Percentiles rank a stretch among this genome's conserved stretches.
These are phyloP conservation scores for Patellifolia procumbens DNA, from an alignment of 179 eudicot species.

Conservation along the genomic window DNA sequence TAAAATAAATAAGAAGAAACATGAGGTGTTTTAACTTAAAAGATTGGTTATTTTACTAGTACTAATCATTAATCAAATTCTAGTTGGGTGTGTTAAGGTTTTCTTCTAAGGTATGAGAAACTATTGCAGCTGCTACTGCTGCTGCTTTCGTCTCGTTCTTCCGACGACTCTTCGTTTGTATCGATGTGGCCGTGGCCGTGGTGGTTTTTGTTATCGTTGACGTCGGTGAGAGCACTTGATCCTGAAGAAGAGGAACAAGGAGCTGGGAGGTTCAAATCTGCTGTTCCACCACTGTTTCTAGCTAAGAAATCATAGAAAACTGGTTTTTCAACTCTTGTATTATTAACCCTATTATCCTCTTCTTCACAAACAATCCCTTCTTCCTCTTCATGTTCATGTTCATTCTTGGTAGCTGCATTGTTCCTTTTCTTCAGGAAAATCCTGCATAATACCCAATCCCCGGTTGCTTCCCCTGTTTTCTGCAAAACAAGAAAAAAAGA, in stretches of 20 bases:
- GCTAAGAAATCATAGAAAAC: conserved; percentile 79
- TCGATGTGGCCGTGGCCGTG: neutral
- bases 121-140: conserved; percentile 56
- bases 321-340: conserved; percentile 25
- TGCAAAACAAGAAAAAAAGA: conserved; percentile 18
- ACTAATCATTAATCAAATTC: conserved; percentile 16
- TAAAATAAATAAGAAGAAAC: neutral
- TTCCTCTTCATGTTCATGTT: conserved; percentile 26
- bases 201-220: neutral
- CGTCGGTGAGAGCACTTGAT: conserved; percentile 70
- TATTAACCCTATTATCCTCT: conserved; percentile 2
- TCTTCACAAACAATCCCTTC: conserved; percentile 33
- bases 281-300: conserved; percentile 30
- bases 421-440: conserved; percentile 77
- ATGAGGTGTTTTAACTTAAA: neutral
- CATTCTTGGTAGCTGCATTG: conserved; percentile 36
- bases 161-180: conserved; percentile 28
- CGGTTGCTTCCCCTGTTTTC: conserved; percentile 38
- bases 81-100: conserved; percentile 34
- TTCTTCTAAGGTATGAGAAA: conserved; percentile 39
- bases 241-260: conserved; percentile 70
- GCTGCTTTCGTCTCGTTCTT: conserved; percentile 72
- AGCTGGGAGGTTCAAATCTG: conserved; percentile 58
- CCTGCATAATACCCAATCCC: conserved; percentile 89
- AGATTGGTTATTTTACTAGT: conserved; percentile 17